phyloP scores from a whole-genome alignment of 2,329 filamentous ascomycete species.

The Amylocarpus encephaloides region DNA sequence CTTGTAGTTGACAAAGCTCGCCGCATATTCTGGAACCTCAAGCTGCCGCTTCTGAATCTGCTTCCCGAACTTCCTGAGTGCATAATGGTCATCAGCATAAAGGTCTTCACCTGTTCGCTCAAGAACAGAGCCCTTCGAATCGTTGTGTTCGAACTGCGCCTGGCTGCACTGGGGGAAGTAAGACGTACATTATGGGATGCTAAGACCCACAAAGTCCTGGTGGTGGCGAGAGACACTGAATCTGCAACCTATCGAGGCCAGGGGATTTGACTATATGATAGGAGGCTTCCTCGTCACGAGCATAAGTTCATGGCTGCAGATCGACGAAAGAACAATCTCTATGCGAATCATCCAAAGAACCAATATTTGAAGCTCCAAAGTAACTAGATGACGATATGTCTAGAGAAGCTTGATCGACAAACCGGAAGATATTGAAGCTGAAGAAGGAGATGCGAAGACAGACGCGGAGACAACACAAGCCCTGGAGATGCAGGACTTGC shows the following conservation, averaged over 20 bases:
- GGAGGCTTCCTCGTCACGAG: conserved; percentile 18
- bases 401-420: neutral
- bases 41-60: conserved; percentile 98
- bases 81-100: conserved; percentile 12
- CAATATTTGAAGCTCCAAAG: neutral
- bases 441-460: neutral
- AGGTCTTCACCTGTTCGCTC: neutral
- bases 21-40: conserved; percentile 97
- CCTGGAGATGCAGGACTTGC: neutral
- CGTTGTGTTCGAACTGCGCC: neutral
- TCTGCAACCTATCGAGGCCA: conserved; percentile 5
- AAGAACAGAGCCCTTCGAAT: neutral
- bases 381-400: conserved; percentile 1
- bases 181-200: conserved; percentile 30
- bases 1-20: conserved; percentile 99
- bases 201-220: conserved; percentile 23
- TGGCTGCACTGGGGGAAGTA: conserved; percentile 2
- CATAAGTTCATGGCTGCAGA: conserved; percentile 18
- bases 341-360: neutral
- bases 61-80: conserved; percentile 94
- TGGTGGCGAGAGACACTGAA: conserved; percentile 19
- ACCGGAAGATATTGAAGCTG: neutral
- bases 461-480: neutral
- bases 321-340: conserved; percentile 2
- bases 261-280: conserved; percentile 8